A percentile compares a stretch with the other conserved stretches of the same genome.
These are phyloP conservation scores for Kodamaea derodonti DNA, from an alignment of 1,139 yeast species.

Conservation along the genomic window DNA sequence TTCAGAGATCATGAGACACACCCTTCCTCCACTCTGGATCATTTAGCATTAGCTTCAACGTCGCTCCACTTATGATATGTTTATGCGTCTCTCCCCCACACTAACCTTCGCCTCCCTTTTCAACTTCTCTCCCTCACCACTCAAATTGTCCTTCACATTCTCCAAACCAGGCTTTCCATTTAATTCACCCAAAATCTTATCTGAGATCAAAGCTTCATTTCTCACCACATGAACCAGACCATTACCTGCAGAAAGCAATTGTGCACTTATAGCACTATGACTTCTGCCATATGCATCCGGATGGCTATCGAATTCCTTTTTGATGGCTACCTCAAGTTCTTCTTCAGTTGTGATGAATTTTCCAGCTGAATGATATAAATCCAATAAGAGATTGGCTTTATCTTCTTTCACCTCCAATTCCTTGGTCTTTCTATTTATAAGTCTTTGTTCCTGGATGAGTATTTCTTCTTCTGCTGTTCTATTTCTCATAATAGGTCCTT, in stretches of 20 bases:
- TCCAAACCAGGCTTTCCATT: conserved; percentile 36
- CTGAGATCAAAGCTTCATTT: conserved; percentile 34
- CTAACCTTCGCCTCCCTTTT: conserved; percentile 35
- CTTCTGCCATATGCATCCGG: conserved; percentile 35
- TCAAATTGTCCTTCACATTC: conserved; percentile 18
- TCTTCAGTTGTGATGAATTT: conserved; percentile 64
- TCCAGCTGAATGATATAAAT: conserved; percentile 67
- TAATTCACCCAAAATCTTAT: conserved; percentile 26
- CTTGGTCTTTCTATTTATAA: conserved; percentile 29
- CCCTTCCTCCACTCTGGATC: no score
- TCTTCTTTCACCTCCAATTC: conserved; percentile 35
- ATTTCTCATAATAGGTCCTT: conserved; percentile 66
- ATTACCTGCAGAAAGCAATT: conserved; percentile 31
- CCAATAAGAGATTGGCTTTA: conserved; percentile 56
- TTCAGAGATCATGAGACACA: no score
- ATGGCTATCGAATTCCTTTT: conserved; percentile 51
- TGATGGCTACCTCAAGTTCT: conserved; percentile 55
- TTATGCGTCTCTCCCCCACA: conserved; percentile 22
- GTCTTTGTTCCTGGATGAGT: conserved; percentile 26
- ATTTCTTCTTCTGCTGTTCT: conserved; percentile 69
- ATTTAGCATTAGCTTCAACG: no score
- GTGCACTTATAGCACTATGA: conserved; percentile 33
- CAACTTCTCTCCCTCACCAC: conserved; percentile 29
- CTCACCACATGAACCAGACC: conserved; percentile 24
- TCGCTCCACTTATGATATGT: no score